Conservation (phyloP, 306 rosid genomes). For the Quercus parvula region DNA sequence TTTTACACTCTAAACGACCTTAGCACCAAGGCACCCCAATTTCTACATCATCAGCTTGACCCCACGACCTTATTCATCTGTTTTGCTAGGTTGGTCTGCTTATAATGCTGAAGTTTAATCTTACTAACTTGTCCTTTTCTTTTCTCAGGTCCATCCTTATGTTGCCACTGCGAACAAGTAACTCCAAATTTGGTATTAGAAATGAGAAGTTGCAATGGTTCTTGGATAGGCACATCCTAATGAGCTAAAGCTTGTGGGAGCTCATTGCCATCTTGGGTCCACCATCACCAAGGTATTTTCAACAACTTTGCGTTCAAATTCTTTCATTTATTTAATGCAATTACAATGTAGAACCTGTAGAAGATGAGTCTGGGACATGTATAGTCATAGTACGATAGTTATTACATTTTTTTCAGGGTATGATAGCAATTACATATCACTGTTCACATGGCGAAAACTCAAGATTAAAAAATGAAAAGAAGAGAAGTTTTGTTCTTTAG, state of each 20-base stretch:
- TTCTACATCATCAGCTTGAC: background rate
- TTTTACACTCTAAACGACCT: background rate
- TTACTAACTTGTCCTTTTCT: conserved; percentile 3
- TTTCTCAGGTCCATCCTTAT: conserved; percentile 79
- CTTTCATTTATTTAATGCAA: background rate
- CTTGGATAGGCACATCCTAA: conserved; percentile 77
- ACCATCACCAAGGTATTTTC: conserved; percentile 82
- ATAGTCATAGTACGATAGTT: background rate
- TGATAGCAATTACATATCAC: no score
- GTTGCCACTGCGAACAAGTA: conserved; percentile 94
- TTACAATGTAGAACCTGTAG: background rate
- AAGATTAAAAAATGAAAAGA: background rate
- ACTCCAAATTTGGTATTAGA: conserved; percentile 93
- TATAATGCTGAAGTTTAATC: conserved; percentile 2
- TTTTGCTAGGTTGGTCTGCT: background rate
- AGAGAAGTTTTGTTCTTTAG: background rate
- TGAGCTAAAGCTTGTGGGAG: conserved; percentile 92
- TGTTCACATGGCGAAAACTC: background rate
- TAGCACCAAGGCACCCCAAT: background rate
- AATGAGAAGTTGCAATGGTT: conserved; percentile 98
- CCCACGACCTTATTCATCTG: background rate
- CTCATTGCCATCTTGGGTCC: conserved; percentile 97
- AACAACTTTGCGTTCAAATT: background rate
- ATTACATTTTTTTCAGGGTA: background rate
- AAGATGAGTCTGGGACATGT: background rate